These are phyloP conservation scores for Colletotrichum endophyticum DNA, from an alignment of 2,329 filamentous ascomycete genomes.

Conservation along the genomic window DNA sequence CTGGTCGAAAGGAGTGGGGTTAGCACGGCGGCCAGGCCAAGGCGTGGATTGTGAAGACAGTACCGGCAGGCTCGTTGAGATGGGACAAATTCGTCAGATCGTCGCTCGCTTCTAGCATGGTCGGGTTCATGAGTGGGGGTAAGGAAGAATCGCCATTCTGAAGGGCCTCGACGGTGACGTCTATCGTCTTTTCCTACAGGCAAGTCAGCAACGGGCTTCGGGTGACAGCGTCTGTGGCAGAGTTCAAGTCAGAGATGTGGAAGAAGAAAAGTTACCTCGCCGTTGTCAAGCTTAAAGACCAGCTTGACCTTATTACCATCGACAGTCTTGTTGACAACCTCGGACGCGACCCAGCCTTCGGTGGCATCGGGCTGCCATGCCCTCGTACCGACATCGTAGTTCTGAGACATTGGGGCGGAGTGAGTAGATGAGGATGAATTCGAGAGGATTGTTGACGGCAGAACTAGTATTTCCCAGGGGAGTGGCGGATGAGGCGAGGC, in stretches of 20 bases:
- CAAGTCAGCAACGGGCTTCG: not conserved
- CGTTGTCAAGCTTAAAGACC: conserved; percentile 89
- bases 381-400: conserved; percentile 94
- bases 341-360: conserved; percentile 97
- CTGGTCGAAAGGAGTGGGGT: conserved; percentile 49
- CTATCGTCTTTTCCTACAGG: conserved; percentile 75
- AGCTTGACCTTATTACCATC: conserved; percentile 87
- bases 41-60: not conserved
- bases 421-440: not conserved
- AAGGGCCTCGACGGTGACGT: conserved; percentile 78
- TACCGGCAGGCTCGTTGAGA: conserved; percentile 97
- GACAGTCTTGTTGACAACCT: conserved; percentile 84
- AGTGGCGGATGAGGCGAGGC: conserved; percentile 5
- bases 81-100: conserved; percentile 97
- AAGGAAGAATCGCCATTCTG: conserved; percentile 78
- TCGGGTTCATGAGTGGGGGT: conserved; percentile 95
- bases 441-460: conserved; percentile 11
- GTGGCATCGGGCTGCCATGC: conserved; percentile 97
- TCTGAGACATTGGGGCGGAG: conserved; percentile 77
- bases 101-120: conserved; percentile 98
- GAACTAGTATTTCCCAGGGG: conserved; percentile 4
- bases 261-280: conserved; percentile 67
- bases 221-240: not conserved
- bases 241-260: not conserved
- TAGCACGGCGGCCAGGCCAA: not conserved